Evolutionary conservation across 2,329 filamentous ascomycete genomes (phyloP), one percentile per base, ranked within the genome.

Genomic region (Calonectria pteridis): DNA sequence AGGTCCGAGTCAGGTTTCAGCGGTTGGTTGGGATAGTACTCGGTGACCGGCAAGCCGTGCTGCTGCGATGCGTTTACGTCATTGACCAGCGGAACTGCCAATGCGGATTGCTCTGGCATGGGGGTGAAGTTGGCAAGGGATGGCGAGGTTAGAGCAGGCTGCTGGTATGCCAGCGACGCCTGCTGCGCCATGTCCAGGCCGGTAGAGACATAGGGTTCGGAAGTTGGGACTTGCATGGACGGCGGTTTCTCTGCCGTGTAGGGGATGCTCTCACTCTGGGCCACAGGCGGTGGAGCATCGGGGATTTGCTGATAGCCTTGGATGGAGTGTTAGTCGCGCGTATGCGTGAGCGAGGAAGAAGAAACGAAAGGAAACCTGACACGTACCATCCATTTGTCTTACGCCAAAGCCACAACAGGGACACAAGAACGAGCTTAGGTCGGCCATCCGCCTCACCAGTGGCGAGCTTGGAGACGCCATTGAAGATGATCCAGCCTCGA

Each of bases 261-360:
- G 11, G 84, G 81, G 28, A 79, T 77, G 40, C 78, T 81, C 14
- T 81, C 72, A 10, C 78, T 82, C 73, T 84, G 82, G 35, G 79
- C 77, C n/a, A 76, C 76, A 6, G 78, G 58, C 6, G 78, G 59
- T 16, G 77, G 75, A 31, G 79, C 69, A 46, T 76, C 75, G 6
- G 79, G 77, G 29, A 85, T 72, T 28, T 81, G 76, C 69, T 84
- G 81, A 69, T 86, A 86, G 20, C 81, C 85, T 86, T 79, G 43
- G 49, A 23, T 31, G 40, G 23, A n/a, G 18, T 28, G 74, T 80
- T 43, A 80, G 76, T 46, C 35, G 75, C 35, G 75, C 55, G 33
- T 31, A 46, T 46, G 66, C 43, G 50, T 31, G 14, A 40, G 13
- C 49, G 59, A 10, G 18, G 31, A 16, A 26, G 37, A 29, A n/a